Evolutionary conservation across 2,329 filamentous ascomycete genomes (phyloP), one percentile per base, ranked within the genome.

Genomic region (Mycosphaerella sp.): DNA sequence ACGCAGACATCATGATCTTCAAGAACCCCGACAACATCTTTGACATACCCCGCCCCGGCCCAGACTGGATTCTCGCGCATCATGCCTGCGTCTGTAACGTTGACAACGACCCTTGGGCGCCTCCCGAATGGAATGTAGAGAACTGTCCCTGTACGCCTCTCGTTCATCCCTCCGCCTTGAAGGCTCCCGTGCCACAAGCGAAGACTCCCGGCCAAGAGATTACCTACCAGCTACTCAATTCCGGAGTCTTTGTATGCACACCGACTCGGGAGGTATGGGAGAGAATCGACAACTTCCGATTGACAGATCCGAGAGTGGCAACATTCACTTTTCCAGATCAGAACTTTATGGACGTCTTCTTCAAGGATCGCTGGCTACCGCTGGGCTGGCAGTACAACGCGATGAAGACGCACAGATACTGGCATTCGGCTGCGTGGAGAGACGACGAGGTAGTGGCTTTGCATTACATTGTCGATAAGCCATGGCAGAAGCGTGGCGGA

Each of bases 391-490:
- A 74, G 48, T 76, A 72, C 45, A 80, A 80, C 59, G 78, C 77
- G 2, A 65, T 80, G 8, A 80, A 80, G 65, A 80, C 77, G 9
- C 77, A 75, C 72, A 66, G 73, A 34, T 79, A 80, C 62, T 78
- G 76, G 75, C 78, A 80, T 59, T 52, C 66, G 4, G 71, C 74
- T 36, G 73, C 79, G 21, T 80, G 78, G 78, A 66, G 69, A 3
- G 77, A 80, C 55, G 71, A 72, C 1, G 70, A 74, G 29, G 73
- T 80, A 3, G 67, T 73, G 0, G 73, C 74, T 6, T 54, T 79
- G 47, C 78, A 80, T 59, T 80, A 79, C 51, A 78, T 80, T 52
- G 76, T 79, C 6, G 77, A 80, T 58, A 80, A 80, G 66, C 78
- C 78, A 11, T 80, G 78, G 78, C 71, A 73, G 38, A 70, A 67